Percentiles rank a stretch among this genome's conserved stretches.
Conservation (phyloP, 225 moss, liverwort and hornwort genomes). For the Marchantia polymorpha region DNA sequence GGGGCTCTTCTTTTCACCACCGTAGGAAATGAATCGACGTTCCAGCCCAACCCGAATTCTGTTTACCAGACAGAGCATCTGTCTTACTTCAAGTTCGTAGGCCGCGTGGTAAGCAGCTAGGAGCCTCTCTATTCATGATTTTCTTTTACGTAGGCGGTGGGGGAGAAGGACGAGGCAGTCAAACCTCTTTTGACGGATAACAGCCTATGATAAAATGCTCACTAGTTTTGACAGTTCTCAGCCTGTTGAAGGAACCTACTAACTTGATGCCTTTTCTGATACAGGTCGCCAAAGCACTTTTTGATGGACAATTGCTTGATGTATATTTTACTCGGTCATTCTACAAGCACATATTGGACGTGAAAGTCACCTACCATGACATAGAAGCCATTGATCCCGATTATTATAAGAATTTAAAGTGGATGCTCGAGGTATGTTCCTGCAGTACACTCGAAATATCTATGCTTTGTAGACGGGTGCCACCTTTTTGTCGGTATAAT, state of each 20-base stretch:
- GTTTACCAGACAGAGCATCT: constrained; percentile 94
- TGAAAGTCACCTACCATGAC: constrained; percentile 97
- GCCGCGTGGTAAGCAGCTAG: constrained; percentile 76
- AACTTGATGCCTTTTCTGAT: not conserved
- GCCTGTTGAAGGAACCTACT: not conserved
- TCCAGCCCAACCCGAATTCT: constrained; percentile 94
- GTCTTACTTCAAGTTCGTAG: constrained; percentile 97
- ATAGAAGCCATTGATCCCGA: constrained; percentile 97
- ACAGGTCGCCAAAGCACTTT: constrained; percentile 89
- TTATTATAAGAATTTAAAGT: constrained; percentile 94
- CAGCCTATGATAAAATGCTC: not conserved
- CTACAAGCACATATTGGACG: constrained; percentile 93
- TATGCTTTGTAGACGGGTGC: not conserved
- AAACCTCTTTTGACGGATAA: too few relatives aligned
- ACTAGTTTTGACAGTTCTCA: not conserved
- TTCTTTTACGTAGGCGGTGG: not conserved
- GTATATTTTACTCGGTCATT: constrained; percentile 98
- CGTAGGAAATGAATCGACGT: constrained; percentile 88
- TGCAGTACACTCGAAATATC: not conserved
- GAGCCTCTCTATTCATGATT: not conserved
- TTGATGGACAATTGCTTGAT: constrained; percentile 94
- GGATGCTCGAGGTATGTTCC: constrained; percentile 84
- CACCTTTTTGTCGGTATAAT: not conserved
- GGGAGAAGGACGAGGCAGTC: too few relatives aligned
- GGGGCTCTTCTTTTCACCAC: constrained; percentile 91